phyloP scores from a whole-genome alignment of 805 yeast species.

The Monosporozyma solicola region DNA sequence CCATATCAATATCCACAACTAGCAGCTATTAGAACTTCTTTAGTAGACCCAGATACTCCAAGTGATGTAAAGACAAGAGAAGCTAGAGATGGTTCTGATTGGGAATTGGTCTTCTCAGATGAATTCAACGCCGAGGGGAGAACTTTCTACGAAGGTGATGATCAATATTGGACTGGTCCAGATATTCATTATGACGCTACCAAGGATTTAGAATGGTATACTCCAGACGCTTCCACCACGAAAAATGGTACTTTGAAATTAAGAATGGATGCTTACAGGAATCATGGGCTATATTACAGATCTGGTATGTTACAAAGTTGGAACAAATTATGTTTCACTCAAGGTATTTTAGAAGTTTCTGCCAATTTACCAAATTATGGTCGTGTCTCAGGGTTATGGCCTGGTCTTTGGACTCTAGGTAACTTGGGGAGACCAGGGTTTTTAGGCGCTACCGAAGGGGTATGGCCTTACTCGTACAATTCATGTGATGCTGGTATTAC shows the following conservation, averaged over 20 bases:
- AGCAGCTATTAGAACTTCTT: conserved; percentile 41
- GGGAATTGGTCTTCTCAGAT: conserved; percentile 84
- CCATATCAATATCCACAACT: conserved; percentile 42
- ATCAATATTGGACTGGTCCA: conserved; percentile 82
- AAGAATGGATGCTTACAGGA: conserved; percentile 71
- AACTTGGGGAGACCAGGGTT: conserved; percentile 90
- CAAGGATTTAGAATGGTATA: conserved; percentile 87
- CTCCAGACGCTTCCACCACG: conserved; percentile 82
- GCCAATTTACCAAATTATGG: conserved; percentile 77
- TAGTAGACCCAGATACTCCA: conserved; percentile 62
- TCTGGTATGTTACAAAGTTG: conserved; percentile 90
- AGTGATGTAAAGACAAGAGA: conserved; percentile 37
- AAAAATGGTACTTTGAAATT: conserved; percentile 59
- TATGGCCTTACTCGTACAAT: conserved; percentile 89
- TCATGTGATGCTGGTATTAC: conserved; percentile 91
- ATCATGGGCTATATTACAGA: conserved; percentile 72
- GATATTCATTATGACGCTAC: conserved; percentile 84
- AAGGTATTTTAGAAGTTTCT: conserved; percentile 69
- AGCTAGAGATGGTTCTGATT: conserved; percentile 51
- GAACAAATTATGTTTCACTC: conserved; percentile 86
- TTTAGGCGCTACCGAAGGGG: conserved; percentile 79
- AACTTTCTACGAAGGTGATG: conserved; percentile 84
- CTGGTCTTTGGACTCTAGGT: conserved; percentile 93
- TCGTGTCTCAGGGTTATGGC: conserved; percentile 80
- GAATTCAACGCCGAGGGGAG: conserved; percentile 88